Evolutionary conservation across 345 rosid species (phyloP), one percentile per base, ranked within the genome.

Genomic region (Corchorus capsularis): DNA sequence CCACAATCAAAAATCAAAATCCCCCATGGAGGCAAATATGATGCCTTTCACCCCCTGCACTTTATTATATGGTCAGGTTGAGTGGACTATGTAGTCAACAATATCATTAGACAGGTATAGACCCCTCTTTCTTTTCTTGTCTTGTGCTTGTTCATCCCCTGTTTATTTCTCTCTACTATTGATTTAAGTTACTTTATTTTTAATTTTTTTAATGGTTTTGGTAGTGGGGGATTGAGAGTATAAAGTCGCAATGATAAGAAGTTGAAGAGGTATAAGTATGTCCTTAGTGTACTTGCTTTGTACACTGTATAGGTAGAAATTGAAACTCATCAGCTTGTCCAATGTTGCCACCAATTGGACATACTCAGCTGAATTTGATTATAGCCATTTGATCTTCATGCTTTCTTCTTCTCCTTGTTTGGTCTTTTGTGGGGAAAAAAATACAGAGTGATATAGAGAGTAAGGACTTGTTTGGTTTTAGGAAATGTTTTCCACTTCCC

Each of bases 61-160:
- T 69, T 54, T 53, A 37, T 73, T 74, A 55, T 74, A 55, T 64
- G 73, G 77, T 68, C 80, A 56, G 82, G 65, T 65, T 77, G 80
- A 81, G 84, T 83, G 82, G 83, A 79, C 64, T 52, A 71, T 75
- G 46, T 69, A 72, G 88, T 88, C 89, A 90, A 85, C 85, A 79
- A 74, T 71, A 75, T 83, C 85, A 82, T 88, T 50, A 83, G 86
- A 86, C 90, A 88, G 73, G 84, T 47, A 6, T 60, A 63, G 88
- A 90, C 87, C 60, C 12, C 49, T 37, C 81, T 85, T 85, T 88
- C 87, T 77, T 84, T 84, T 88, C 91, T 35, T 87, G 87, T 87
- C 87, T 77, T 20, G 19, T 35, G 77, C 71, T 62, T 78, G 83
- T 69, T 68, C 61, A 68, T 16, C 16, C 15, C 20, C 59, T 8